These are phyloP conservation scores for Penicillium paxilli DNA, from an alignment of 495 filamentous ascomycete species.

Conservation along the genomic window DNA sequence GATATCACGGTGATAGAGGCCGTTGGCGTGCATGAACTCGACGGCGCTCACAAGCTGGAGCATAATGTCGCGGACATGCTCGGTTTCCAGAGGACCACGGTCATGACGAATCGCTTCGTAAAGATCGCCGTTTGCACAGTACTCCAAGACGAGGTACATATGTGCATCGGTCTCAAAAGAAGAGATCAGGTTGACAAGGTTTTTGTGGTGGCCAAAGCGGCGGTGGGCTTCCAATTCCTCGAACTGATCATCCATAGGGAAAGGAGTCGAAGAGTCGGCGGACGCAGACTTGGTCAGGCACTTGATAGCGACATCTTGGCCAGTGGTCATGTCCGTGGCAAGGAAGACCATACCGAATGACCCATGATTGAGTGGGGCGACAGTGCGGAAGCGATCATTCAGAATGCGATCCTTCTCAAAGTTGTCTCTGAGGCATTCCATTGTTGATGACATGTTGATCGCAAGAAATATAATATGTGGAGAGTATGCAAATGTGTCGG, in stretches of 20 bases:
- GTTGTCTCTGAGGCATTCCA: slow-evolving; percentile 78
- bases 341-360: slow-evolving; percentile 98
- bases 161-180: slow-evolving; percentile 91
- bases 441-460: slow-evolving; percentile 49
- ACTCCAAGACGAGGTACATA: slow-evolving; percentile 91
- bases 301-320: slow-evolving; percentile 87
- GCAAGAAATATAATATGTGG: slow-evolving; percentile 4
- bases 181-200: slow-evolving; percentile 90
- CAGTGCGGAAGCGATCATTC: slow-evolving; percentile 83
- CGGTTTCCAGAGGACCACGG: slow-evolving; percentile 86
- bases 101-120: slow-evolving; percentile 94
- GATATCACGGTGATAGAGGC: slow-evolving; percentile 96
- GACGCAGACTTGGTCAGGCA: slow-evolving; percentile 77
- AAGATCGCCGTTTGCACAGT: slow-evolving; percentile 92
- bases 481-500: slow-evolving; percentile 17
- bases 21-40: slow-evolving; percentile 85
- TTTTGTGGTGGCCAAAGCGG: slow-evolving; percentile 75
- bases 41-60: slow-evolving; percentile 88
- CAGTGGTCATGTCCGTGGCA: slow-evolving; percentile 74
- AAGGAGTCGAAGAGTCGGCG: slow-evolving; percentile 51
- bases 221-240: slow-evolving; percentile 85
- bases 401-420: slow-evolving; percentile 73
- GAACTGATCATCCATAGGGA: slow-evolving; percentile 75
- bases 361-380: slow-evolving; percentile 95
- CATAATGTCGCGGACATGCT: slow-evolving; percentile 97